Evolutionary conservation across 805 yeast genomes (phyloP).

Genomic region (Spathaspora arborariae): DNA sequence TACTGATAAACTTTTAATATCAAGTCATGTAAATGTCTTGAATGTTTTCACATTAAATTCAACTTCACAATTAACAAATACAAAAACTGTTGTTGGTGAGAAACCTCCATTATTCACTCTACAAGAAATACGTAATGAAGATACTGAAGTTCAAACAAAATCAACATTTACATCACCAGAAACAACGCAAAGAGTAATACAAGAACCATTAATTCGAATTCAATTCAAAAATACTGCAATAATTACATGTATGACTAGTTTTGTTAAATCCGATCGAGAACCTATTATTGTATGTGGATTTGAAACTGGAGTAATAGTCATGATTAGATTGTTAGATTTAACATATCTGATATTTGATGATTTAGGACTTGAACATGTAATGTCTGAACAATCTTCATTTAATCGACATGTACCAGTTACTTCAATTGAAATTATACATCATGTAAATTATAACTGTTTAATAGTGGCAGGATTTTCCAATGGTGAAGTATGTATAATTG

Average conservation of each 20-base stretch:
- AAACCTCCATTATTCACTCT: constrained; percentile 15
- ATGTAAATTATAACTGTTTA: constrained; percentile 38
- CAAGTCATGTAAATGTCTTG: constrained; percentile 48
- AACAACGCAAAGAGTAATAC: constrained; percentile 29
- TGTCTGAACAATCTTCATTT: constrained; percentile 8
- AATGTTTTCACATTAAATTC: constrained; percentile 41
- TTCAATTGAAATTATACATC: constrained; percentile 19
- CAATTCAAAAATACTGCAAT: constrained; percentile 32
- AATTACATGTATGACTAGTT: constrained; percentile 37
- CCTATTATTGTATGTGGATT: constrained; percentile 59
- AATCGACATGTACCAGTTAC: constrained; percentile 16
- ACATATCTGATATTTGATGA: constrained; percentile 41
- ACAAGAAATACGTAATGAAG: constrained; percentile 7
- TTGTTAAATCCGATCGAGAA: constrained; percentile 21
- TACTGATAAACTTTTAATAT: constrained; percentile 31
- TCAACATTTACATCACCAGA: not conserved
- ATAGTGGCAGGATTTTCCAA: constrained; percentile 59
- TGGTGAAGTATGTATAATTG: constrained; percentile 55
- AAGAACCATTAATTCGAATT: constrained; percentile 43
- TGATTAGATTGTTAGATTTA: constrained; percentile 52
- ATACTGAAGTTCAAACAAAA: not conserved
- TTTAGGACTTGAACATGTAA: constrained; percentile 31
- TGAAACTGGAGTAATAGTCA: constrained; percentile 61
- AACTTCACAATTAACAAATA: constrained; percentile 18
- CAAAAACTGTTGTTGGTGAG: constrained; percentile 16